Evolutionary conservation across 208 protist genomes (phyloP).

Genomic region (Tritrichomonas foetus): DNA sequence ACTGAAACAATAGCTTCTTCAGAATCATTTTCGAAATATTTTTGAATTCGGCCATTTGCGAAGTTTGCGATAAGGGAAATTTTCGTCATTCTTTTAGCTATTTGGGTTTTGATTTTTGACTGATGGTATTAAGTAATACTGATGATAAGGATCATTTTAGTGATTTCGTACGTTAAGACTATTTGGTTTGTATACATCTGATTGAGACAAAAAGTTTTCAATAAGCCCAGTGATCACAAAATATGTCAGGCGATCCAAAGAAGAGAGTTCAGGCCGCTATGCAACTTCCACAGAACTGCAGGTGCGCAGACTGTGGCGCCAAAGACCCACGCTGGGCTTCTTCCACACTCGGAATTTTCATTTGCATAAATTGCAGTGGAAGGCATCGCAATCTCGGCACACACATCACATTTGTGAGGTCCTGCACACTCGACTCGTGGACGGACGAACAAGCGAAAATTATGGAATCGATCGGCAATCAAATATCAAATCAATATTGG

Average conservation of each 20-base stretch:
- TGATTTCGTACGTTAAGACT: too few species aligned
- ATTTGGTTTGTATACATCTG: too few species aligned
- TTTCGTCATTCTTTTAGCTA: too few species aligned
- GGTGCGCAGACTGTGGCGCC: slow-evolving; percentile 49
- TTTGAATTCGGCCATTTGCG: too few species aligned
- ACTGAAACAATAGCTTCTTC: too few species aligned
- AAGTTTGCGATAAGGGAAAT: too few species aligned
- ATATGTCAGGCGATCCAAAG: neutral
- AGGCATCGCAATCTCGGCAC: slow-evolving; percentile 60
- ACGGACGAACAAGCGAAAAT: slow-evolving; percentile 44
- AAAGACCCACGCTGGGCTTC: slow-evolving; percentile 53
- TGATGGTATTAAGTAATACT: too few species aligned
- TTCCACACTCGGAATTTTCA: slow-evolving; percentile 61
- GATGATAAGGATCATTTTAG: too few species aligned
- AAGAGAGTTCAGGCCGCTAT: neutral
- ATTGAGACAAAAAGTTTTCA: too few species aligned
- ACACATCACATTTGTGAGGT: slow-evolving; percentile 61
- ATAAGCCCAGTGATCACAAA: too few species aligned
- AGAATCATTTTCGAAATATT: too few species aligned
- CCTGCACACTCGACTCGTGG: slow-evolving; percentile 57
- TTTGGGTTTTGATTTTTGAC: too few species aligned
- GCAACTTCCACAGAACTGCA: neutral
- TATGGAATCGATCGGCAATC: slow-evolving; percentile 43
- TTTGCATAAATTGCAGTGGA: slow-evolving; percentile 65
- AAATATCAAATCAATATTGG: slow-evolving; percentile 21